These are phyloP conservation scores for Coniochaeta sp. DNA, from an alignment of 2,329 filamentous ascomycete species.

Conservation along the genomic window DNA sequence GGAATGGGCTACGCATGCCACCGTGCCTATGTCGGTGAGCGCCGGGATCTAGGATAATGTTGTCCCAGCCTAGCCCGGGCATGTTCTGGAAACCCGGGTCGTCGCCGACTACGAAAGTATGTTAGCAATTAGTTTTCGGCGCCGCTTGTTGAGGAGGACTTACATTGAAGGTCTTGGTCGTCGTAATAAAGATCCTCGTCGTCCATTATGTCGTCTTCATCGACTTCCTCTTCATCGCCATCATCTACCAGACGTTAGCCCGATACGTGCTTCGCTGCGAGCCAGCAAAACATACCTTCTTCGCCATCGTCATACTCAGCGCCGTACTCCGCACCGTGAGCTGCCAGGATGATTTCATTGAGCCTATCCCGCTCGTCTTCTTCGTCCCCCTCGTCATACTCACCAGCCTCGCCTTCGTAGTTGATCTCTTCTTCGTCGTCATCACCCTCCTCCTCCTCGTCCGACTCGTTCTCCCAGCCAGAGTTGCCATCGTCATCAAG, in stretches of 20 bases:
- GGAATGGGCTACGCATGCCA: conserved; percentile 44
- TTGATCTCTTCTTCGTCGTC: conserved; percentile 33
- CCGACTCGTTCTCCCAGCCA: conserved; percentile 21
- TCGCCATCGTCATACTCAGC: conserved; percentile 55
- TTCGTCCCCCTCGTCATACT: conserved; percentile 44
- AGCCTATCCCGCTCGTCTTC: conserved; percentile 31
- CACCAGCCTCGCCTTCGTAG: conserved; percentile 49
- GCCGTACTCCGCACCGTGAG: conserved; percentile 37
- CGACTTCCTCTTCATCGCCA: conserved; percentile 63
- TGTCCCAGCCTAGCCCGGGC: conserved; percentile 51
- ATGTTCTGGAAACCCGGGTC: conserved; percentile 36
- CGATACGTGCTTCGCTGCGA: background rate
- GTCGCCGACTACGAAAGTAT: conserved; percentile 21
- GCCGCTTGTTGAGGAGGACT: conserved; percentile 19
- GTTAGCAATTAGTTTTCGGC: background rate
- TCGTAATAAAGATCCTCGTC: conserved; percentile 63
- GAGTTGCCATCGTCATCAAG: conserved; percentile 43
- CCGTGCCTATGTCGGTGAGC: conserved; percentile 48
- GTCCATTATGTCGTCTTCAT: conserved; percentile 55
- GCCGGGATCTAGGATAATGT: conserved; percentile 40
- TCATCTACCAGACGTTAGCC: conserved; percentile 25
- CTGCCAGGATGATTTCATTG: conserved; percentile 48
- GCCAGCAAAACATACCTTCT: conserved; percentile 38
- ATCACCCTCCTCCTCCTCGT: conserved; percentile 37
- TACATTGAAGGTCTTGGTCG: conserved; percentile 52